Base-by-base conservation (phyloP, 495 filamentous ascomycete species). In the Aspergillus kassunensis region DNA sequence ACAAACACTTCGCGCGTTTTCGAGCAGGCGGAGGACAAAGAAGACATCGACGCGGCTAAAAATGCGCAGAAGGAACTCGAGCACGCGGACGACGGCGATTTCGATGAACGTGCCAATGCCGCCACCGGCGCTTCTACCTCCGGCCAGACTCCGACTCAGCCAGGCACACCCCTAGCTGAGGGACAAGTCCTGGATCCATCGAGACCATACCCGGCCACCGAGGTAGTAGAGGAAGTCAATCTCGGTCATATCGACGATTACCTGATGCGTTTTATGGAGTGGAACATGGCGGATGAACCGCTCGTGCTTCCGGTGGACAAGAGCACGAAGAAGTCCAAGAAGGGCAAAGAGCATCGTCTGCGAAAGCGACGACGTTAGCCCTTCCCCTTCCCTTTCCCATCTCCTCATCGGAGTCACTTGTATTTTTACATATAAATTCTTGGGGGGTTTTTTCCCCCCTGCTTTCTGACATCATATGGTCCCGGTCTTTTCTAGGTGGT, bases 21-120 rank as follows among this genome's bases (percentile, higher is more conserved):
- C 25, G 89, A 92, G 55, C 84, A 86, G 53, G 95, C 88, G 9
- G 95, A 99, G 67, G 95, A 99, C 60, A 78, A 80, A 41, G 95
- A 99, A 65, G 95, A 99, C 66, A 88, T 87, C 7, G 82, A 80
- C 16, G 95, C 95, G 0, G 95, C 93, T 1, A 85, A 86, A 51
- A 80, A 88, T 19, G 91, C 91, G 0, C 86, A 96, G 67, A 92
- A 87, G 59, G 93, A 97, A 61, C 82, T 95, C 20, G 78, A 83
- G 25, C 83, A 90, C 61, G 85, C 87, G 40, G 93, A 97, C 53
- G 90, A 89, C 27, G 89, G 82, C 1, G 93, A 99, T 58, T 97
- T 97, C 60, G 83, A 84, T n/a, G 93, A 96, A 59, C 83, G 81
- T n/a, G 27, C 29, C 43, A 21, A 33, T 13, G 29, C 44, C 18